These are phyloP conservation scores for Lasiodiplodia sp. DNA, from an alignment of 2,329 filamentous ascomycete species.

Conservation along the genomic window DNA sequence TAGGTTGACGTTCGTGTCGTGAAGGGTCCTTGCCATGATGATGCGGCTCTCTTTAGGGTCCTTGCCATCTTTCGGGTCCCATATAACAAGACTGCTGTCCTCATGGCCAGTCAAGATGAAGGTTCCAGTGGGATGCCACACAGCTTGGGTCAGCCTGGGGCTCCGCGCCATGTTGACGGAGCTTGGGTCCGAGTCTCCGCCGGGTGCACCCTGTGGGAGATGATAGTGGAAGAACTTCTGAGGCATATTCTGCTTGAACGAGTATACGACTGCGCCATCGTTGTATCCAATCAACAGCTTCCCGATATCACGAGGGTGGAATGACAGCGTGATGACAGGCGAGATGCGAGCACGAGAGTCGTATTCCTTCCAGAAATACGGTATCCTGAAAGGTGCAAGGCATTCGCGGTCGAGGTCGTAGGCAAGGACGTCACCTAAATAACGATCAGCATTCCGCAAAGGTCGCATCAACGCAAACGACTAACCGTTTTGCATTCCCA, in stretches of 20 bases:
- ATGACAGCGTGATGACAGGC: conserved; percentile 76
- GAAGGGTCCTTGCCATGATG: conserved; percentile 81
- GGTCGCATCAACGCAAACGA: conserved; percentile 26
- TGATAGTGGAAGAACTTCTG: conserved; percentile 84
- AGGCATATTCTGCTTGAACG: conserved; percentile 88
- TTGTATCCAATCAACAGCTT: conserved; percentile 90
- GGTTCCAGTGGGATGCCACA: conserved; percentile 95
- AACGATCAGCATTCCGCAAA: conserved; percentile 7
- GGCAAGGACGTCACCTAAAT: conserved; percentile 77
- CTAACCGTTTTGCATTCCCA: conserved; percentile 76
- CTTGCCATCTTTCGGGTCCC: conserved; percentile 83
- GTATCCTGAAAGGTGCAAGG: conserved; percentile 79
- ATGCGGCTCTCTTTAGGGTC: conserved; percentile 87
- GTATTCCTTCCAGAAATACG: conserved; percentile 83
- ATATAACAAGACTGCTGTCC: conserved; percentile 90
- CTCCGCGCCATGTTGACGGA: conserved; percentile 68
- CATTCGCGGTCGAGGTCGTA: conserved; percentile 88
- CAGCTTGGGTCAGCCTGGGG: conserved; percentile 79
- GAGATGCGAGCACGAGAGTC: conserved; percentile 71
- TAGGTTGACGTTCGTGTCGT: conserved; percentile 75
- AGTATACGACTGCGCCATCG: conserved; percentile 87
- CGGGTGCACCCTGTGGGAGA: conserved; percentile 80
- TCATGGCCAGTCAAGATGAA: conserved; percentile 88
- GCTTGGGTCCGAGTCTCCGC: conserved; percentile 73
- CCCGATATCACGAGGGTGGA: conserved; percentile 92